Percentiles rank a stretch among this genome's conserved stretches.
phyloP scores from a whole-genome alignment of 1,284 basidiomycete genomes.

The Bondarzewia mesenterica region DNA sequence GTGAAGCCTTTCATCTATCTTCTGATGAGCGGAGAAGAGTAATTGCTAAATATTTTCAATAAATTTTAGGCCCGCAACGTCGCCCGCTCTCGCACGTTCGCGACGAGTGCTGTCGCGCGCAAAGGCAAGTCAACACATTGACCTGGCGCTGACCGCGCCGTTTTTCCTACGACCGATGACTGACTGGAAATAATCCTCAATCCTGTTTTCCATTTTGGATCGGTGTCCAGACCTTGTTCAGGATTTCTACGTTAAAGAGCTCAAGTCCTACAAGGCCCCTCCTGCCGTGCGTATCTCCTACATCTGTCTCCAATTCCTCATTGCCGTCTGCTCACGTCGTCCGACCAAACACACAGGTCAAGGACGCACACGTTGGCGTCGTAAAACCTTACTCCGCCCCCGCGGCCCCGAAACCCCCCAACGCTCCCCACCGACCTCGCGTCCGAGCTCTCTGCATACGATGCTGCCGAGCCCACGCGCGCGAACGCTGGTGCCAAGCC shows the following conservation, averaged over 20 bases:
- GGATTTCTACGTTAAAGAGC: conserved; percentile 86
- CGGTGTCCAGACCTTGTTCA: conserved; percentile 72
- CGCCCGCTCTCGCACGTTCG: conserved; percentile 6
- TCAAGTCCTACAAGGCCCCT: conserved; percentile 81
- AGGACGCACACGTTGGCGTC: conserved; percentile 76
- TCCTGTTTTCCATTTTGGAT: neutral
- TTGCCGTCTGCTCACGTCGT: neutral
- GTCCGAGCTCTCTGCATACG: conserved; percentile 75
- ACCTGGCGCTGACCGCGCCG: conserved; percentile 3
- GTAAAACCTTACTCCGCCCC: conserved; percentile 74
- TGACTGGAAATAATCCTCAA: neutral
- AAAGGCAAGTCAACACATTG: conserved; percentile 3
- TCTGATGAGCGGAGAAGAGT: no score
- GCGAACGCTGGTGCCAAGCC: conserved; percentile 29
- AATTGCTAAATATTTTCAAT: no score
- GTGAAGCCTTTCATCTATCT: no score
- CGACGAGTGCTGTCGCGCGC: conserved; percentile 6
- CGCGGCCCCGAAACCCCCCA: conserved; percentile 58
- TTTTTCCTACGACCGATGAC: conserved; percentile 3
- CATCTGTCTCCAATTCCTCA: neutral
- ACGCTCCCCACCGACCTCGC: conserved; percentile 73
- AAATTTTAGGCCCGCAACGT: conserved; percentile 2
- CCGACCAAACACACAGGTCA: conserved; percentile 41
- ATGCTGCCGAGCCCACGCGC: conserved; percentile 59
- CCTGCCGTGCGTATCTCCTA: conserved; percentile 34